Evolutionary conservation across 192 early-diverging fungal species (phyloP).

Genomic region (Lunasporangiospora selenospora): DNA sequence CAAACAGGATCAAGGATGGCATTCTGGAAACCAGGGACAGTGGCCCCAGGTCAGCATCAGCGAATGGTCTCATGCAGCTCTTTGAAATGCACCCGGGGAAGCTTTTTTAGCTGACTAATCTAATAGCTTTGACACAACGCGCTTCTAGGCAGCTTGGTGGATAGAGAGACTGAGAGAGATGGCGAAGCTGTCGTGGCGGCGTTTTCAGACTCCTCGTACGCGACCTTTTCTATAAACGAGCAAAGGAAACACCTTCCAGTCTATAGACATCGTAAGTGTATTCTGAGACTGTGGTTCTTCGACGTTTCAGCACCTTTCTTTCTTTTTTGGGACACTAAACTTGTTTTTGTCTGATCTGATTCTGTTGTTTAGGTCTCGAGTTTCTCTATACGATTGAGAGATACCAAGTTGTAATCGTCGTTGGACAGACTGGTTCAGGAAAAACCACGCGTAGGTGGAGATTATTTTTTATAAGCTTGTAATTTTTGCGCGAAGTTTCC

Average conservation of each 20-base stretch:
- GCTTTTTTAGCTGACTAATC: too few species aligned
- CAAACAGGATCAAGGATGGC: constrained; percentile 52
- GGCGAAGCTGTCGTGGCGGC: constrained; percentile 53
- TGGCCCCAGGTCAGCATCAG: constrained; percentile 52
- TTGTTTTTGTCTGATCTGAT: background rate
- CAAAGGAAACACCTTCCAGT: constrained; percentile 88
- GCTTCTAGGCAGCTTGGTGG: constrained; percentile 62
- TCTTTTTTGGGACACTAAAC: background rate
- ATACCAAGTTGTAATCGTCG: constrained; percentile 73
- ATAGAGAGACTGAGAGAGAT: constrained; percentile 69
- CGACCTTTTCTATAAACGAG: constrained; percentile 74
- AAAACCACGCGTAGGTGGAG: constrained; percentile 79
- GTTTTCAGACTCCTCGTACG: constrained; percentile 55
- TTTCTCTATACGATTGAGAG: constrained; percentile 72
- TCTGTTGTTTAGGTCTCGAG: constrained; percentile 49
- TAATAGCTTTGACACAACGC: too few species aligned
- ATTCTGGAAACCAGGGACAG: constrained; percentile 68
- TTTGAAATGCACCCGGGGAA: too few species aligned
- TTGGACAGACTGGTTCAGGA: constrained; percentile 82
- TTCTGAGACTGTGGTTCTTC: background rate
- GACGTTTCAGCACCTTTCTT: background rate
- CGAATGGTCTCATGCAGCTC: background rate
- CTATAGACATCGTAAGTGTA: constrained; percentile 81
- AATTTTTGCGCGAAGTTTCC: background rate
- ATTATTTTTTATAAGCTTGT: background rate